Conservation (phyloP, 257 asterid genomes). For the Marsdenia floribunda region DNA sequence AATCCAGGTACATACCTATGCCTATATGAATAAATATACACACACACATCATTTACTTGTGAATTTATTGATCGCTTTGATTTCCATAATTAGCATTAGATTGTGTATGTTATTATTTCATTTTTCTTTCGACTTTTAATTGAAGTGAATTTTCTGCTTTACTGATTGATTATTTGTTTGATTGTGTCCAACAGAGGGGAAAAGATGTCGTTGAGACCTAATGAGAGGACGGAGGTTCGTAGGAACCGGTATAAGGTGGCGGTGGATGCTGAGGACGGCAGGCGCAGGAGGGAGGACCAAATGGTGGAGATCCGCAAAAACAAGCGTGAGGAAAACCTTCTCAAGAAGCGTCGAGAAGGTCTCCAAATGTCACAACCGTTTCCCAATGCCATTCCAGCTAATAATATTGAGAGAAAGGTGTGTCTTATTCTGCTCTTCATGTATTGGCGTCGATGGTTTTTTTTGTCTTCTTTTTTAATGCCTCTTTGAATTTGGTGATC, state of each 20-base stretch:
- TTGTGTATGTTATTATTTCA: background rate
- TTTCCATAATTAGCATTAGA: background rate
- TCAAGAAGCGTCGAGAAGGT: slow-evolving; percentile 90
- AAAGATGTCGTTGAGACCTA: slow-evolving; percentile 91
- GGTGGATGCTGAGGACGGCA: slow-evolving; percentile 93
- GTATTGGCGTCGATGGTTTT: background rate
- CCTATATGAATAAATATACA: no score
- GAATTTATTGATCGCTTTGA: background rate
- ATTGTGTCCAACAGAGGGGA: slow-evolving; percentile 8
- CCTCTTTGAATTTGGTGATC: slow-evolving; percentile 9
- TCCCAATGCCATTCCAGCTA: slow-evolving; percentile 41
- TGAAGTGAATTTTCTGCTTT: slow-evolving; percentile 4
- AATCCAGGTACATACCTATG: slow-evolving; percentile 4
- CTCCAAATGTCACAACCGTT: slow-evolving; percentile 48
- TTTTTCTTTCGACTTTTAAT: background rate
- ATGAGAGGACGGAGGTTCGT: slow-evolving; percentile 73
- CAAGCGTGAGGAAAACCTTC: slow-evolving; percentile 85
- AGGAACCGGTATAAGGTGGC: slow-evolving; percentile 92
- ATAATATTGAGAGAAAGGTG: slow-evolving; percentile 69
- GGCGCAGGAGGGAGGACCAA: slow-evolving; percentile 87
- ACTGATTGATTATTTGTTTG: slow-evolving; percentile 10
- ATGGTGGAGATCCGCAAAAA: slow-evolving; percentile 96
- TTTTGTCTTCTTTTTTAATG: background rate
- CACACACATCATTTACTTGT: background rate
- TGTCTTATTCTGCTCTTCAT: no score